phyloP scores from a whole-genome alignment of 108 stramenopile genomes.

The Nitzschia sp. region DNA sequence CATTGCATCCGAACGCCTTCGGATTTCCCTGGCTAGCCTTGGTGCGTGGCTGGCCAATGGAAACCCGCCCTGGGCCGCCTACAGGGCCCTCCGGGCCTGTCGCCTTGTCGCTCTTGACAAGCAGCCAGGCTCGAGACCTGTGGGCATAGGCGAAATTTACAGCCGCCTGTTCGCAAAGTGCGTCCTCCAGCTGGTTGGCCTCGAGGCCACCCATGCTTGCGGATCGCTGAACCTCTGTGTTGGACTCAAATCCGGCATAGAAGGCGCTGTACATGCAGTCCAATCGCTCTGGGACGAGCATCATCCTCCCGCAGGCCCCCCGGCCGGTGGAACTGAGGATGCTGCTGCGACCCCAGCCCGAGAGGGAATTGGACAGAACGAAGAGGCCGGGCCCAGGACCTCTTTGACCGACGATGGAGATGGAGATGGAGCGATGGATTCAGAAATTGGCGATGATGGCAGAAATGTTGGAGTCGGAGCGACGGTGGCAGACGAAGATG shows the following conservation, averaged over 20 bases:
- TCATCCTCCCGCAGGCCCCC: too few relatives aligned
- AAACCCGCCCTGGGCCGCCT: constrained; percentile 33
- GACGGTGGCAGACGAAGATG: too few relatives aligned
- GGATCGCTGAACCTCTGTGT: constrained; percentile 35
- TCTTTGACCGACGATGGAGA: too few relatives aligned
- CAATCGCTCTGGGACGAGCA: neutral
- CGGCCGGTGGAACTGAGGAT: too few relatives aligned
- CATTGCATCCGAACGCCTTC: neutral
- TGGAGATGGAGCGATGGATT: too few relatives aligned
- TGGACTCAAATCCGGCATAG: constrained; percentile 39
- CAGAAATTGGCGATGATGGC: too few relatives aligned
- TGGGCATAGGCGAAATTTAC: constrained; percentile 35
- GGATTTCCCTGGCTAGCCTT: neutral
- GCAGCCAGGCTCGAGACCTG: constrained; percentile 38
- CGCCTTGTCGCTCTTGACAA: constrained; percentile 44
- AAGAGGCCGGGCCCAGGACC: too few relatives aligned
- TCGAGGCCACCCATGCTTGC: constrained; percentile 29
- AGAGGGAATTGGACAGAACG: too few relatives aligned
- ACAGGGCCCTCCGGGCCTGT: too few relatives aligned
- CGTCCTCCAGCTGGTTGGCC: constrained; percentile 9
- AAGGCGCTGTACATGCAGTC: constrained; percentile 33
- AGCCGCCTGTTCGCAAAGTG: constrained; percentile 30
- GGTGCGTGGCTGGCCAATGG: constrained; percentile 29
- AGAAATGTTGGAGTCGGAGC: too few relatives aligned
- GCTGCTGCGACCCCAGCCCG: too few relatives aligned